phyloP scores from a whole-genome alignment of 148 eudicot genomes.

The Rhododendron williamsianum region DNA sequence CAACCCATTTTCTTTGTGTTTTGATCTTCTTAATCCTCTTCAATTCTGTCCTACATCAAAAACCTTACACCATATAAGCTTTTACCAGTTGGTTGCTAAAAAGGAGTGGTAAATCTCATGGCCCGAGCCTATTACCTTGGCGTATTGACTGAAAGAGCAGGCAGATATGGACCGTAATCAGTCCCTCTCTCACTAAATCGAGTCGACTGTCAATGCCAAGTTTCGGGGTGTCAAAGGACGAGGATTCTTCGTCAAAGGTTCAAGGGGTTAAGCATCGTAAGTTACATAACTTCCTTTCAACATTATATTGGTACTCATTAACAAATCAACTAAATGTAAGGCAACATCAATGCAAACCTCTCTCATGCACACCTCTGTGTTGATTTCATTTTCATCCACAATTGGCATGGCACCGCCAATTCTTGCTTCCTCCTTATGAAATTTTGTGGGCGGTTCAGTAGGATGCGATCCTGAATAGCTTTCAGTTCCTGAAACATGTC shows the following conservation, averaged over 20 bases:
- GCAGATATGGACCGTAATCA: background rate
- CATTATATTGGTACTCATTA: background rate
- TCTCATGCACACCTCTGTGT: constrained; percentile 14
- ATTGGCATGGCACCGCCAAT: constrained; percentile 5
- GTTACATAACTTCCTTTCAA: background rate
- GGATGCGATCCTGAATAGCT: constrained; percentile 13
- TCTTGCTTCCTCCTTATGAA: constrained; percentile 14
- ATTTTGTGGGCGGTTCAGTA: constrained; percentile 16
- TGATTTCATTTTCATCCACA: constrained; percentile 15
- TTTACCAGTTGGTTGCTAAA: background rate
- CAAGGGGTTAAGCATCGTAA: background rate
- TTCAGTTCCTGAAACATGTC: constrained; percentile 21
- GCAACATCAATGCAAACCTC: constrained; percentile 20
- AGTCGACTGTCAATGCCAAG: background rate
- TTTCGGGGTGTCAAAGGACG: background rate
- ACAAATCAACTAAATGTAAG: constrained; percentile 2
- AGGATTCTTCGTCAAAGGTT: background rate
- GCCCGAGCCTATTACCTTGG: background rate
- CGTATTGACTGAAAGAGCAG: background rate
- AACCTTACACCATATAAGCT: background rate
- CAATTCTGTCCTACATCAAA: background rate
- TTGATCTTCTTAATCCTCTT: background rate
- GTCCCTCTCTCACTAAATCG: background rate
- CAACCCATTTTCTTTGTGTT: no score
- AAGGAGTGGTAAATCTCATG: background rate